Percentiles rank a stretch among this genome's conserved stretches.
phyloP scores from a whole-genome alignment of 129 eudicot genomes.

The Arctium minus region DNA sequence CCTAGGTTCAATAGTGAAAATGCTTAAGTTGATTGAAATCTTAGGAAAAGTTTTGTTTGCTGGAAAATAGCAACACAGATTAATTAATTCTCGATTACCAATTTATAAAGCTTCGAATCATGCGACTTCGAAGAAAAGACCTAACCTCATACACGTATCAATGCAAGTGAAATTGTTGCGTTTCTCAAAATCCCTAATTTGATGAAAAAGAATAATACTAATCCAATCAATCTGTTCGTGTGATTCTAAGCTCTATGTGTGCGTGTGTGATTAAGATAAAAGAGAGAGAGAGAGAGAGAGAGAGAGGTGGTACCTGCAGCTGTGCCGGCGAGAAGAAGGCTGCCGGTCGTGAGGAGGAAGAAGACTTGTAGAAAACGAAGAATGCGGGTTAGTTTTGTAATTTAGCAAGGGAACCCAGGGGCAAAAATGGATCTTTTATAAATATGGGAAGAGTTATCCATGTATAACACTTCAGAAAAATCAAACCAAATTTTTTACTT shows the following conservation, averaged over 20 bases:
- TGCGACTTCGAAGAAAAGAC: background rate
- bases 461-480: too few species aligned
- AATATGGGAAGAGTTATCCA: too few species aligned
- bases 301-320: slow-evolving; percentile 16
- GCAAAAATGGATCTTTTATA: background rate
- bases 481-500: too few species aligned
- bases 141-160: background rate
- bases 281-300: background rate
- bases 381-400: slow-evolving; percentile 2
- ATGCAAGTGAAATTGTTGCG: background rate
- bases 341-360: background rate
- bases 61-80: background rate
- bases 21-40: background rate
- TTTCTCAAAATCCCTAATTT: slow-evolving; percentile 17
- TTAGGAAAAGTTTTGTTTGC: background rate
- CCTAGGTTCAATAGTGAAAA: background rate
- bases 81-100: background rate
- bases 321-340: slow-evolving; percentile 17
- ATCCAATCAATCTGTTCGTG: background rate
- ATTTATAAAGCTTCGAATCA: background rate
- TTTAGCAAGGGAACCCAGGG: background rate
- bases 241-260: background rate
- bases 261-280: background rate
- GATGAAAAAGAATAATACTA: background rate
- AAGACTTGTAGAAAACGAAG: background rate